These are phyloP conservation scores for Saturnispora mendoncae DNA, from an alignment of 805 yeast genomes.

Conservation along the genomic window DNA sequence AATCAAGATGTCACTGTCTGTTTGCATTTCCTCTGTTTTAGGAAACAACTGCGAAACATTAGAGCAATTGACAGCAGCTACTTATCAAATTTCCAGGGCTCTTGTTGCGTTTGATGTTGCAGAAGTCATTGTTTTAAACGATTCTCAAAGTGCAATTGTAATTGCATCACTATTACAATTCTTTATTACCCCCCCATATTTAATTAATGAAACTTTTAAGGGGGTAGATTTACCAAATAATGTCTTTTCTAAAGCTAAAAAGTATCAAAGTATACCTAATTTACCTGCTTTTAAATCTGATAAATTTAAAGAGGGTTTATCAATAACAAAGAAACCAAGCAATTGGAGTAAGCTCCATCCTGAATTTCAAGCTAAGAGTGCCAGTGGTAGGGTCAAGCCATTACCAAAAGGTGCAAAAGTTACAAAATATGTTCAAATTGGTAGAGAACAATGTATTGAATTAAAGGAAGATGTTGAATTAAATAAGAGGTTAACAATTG, in stretches of 20 bases:
- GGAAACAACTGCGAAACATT: slow-evolving; percentile 31
- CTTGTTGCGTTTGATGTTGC: slow-evolving; percentile 61
- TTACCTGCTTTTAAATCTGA: slow-evolving; percentile 33
- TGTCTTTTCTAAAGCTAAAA: slow-evolving; percentile 43
- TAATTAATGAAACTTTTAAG: slow-evolving; percentile 40
- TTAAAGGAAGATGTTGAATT: slow-evolving; percentile 60
- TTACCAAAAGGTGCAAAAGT: slow-evolving; percentile 41
- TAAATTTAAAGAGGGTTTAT: slow-evolving; percentile 53
- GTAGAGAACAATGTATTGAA: slow-evolving; percentile 50
- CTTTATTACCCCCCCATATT: slow-evolving; percentile 13
- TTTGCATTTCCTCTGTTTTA: slow-evolving; percentile 3
- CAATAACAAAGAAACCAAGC: slow-evolving; percentile 35
- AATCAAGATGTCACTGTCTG: slow-evolving; percentile 2
- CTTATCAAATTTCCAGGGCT: slow-evolving; percentile 72
- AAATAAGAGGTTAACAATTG: slow-evolving; percentile 75
- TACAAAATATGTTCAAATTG: slow-evolving; percentile 74
- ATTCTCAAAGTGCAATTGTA: slow-evolving; percentile 12
- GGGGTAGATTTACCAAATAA: slow-evolving; percentile 32
- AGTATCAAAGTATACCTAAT: slow-evolving; percentile 61
- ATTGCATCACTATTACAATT: slow-evolving; percentile 11
- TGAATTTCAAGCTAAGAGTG: slow-evolving; percentile 28
- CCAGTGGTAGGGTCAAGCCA: slow-evolving; percentile 32
- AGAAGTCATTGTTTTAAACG: slow-evolving; percentile 59
- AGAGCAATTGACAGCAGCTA: slow-evolving; percentile 63
- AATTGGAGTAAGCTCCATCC: slow-evolving; percentile 16